phyloP scores from a whole-genome alignment of 169 alveolate species.

The Plasmodium cynomolgi region DNA sequence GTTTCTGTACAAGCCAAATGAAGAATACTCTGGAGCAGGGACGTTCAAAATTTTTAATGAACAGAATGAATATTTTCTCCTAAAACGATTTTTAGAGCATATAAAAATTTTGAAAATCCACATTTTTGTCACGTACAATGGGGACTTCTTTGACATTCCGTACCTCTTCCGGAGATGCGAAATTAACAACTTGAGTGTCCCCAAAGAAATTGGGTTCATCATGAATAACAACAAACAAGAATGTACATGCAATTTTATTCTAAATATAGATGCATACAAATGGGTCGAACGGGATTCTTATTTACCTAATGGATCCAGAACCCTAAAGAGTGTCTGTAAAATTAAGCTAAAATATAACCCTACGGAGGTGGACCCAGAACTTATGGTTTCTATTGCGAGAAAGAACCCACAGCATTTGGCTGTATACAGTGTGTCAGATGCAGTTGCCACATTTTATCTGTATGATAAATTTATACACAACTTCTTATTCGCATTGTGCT shows the following conservation, averaged over 20 bases:
- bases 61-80: conserved; percentile 76
- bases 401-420: conserved; percentile 97
- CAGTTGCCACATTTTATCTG: conserved; percentile 99
- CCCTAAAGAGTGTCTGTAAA: conserved; percentile 96
- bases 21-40: conserved; percentile 93
- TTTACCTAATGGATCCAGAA: conserved; percentile 95
- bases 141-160: conserved; percentile 99
- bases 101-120: conserved; percentile 87
- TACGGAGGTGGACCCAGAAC: conserved; percentile 99
- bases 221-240: conserved; percentile 82
- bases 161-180: conserved; percentile 95
- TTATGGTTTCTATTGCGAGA: conserved; percentile 96
- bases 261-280: conserved; percentile 98
- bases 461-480: conserved; percentile 98
- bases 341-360: conserved; percentile 99
- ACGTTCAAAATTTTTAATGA: conserved; percentile 81
- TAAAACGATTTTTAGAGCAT: conserved; percentile 82
- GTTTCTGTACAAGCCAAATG: conserved; percentile 96
- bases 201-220: conserved; percentile 89
- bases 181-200: conserved; percentile 90
- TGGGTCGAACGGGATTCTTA: conserved; percentile 99
- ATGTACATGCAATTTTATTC: conserved; percentile 88
- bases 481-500: conserved; percentile 97
- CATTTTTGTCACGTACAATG: conserved; percentile 97
- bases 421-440: conserved; percentile 99